phyloP scores from a whole-genome alignment of 805 yeast species.

The Helenozyma rhizophorensis region DNA sequence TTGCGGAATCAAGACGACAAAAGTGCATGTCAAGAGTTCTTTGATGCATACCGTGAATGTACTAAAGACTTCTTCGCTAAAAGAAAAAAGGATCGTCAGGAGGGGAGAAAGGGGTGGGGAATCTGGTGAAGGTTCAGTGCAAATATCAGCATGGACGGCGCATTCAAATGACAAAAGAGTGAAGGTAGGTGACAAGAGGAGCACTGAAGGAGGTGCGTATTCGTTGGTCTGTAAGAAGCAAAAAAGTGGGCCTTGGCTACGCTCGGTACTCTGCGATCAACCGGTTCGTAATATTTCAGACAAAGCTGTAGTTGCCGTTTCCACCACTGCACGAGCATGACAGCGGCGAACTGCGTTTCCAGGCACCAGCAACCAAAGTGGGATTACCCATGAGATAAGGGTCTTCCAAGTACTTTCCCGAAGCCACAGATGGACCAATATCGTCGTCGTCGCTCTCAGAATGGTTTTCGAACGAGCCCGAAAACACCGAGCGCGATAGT shows the following conservation, averaged over 20 bases:
- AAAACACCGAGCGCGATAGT: not conserved
- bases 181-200: no score
- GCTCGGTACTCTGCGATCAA: no score
- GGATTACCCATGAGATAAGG: constrained; percentile 6
- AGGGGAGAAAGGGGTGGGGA: constrained; percentile 44
- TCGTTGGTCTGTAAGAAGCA: no score
- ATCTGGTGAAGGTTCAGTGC: constrained; percentile 21
- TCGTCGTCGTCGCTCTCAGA: constrained; percentile 2
- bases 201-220: no score
- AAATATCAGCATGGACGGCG: no score
- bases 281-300: no score
- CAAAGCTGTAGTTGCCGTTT: not conserved
- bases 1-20: constrained; percentile 68
- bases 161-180: no score
- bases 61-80: constrained; percentile 34
- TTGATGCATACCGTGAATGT: constrained; percentile 91
- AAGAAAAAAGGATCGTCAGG: constrained; percentile 29
- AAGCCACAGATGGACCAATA: not conserved
- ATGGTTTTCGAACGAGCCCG: not conserved
- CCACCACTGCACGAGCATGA: not conserved
- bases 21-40: constrained; percentile 68
- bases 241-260: no score
- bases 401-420: constrained; percentile 2
- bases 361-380: no score
- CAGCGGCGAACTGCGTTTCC: no score